Evolutionary conservation across 768 basidiomycete species (phyloP), one percentile per base, ranked within the genome.

Genomic region (Hydnomerulius pinastri): DNA sequence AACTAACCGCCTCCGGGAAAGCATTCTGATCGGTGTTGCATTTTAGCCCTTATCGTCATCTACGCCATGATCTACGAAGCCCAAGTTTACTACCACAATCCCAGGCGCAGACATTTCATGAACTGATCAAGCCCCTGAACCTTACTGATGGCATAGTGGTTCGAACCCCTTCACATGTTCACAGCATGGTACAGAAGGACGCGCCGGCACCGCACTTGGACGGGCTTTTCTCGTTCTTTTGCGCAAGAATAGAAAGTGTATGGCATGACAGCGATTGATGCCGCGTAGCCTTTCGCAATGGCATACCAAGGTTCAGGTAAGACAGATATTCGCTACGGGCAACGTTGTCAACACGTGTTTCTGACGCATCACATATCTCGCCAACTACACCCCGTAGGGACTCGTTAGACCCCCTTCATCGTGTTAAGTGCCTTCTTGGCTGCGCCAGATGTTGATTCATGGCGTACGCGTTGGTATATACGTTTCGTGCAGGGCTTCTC

Each of bases 341-440:
- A 53, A 53, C 46, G 46, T 43, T 53, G 44, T 13, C 9, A n/a
- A 43, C 51, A 53, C 51, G 51, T 53, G 51, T 53, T 42, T 33
- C 51, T 47, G 47, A 48, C 20, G 18, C 30, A 18, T 28, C n/a
- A 20, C 27, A 15, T 12, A 28, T 20, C 8, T 5, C n/a, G 18
- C 37, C 37, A 9, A 24, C 37, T 39, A 24, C n/a, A 6, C 9
- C 10, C 10, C 9, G 37, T 2, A 10, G 18, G 37, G 37, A 8
- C 37, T 39, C 18, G 37, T 20, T 24, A 39, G 30, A 10, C 30
- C 23, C 6, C 18, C 23, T 11, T n/a, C 37, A 33, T 9, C 9
- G 32, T 33, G 32, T 9, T 20, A 2, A 39, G 18, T 27, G 32
- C 32, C 20, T 40, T 13, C 39, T 21, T 40, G 39, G 20, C 5